Evolutionary conservation across 2,329 filamentous ascomycete genomes (phyloP).

Genomic region (Fusarium euwallaceae): DNA sequence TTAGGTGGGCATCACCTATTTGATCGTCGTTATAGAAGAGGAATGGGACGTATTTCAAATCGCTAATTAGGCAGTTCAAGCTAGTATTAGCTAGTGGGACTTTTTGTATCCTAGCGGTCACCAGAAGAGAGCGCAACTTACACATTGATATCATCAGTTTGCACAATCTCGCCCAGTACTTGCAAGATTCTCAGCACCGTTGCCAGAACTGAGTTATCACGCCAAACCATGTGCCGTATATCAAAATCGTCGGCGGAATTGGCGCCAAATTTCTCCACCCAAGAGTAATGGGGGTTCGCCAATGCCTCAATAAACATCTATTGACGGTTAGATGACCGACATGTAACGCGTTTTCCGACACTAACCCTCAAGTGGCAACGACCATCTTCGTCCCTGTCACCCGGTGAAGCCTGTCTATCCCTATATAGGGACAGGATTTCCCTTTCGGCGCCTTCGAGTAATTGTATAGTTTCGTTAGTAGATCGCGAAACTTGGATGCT

Average conservation of each 20-base stretch:
- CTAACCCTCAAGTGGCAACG: background rate
- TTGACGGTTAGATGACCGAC: background rate
- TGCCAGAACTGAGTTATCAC: background rate
- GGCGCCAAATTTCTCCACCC: no score
- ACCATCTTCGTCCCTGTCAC: background rate
- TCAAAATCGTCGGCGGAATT: no score
- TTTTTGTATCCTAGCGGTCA: background rate
- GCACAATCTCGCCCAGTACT: background rate
- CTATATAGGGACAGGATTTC: background rate
- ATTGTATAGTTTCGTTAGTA: background rate
- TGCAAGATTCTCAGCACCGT: background rate
- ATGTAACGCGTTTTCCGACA: no score
- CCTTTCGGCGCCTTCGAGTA: background rate
- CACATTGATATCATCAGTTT: background rate
- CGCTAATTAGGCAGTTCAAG: background rate
- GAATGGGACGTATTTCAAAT: rapidly evolving
- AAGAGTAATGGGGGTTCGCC: background rate
- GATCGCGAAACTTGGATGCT: background rate
- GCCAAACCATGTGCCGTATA: no score
- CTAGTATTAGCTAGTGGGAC: background rate
- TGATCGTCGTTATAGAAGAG: no score
- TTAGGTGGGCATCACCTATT: background rate
- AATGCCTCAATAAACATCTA: background rate
- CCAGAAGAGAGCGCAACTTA: background rate
- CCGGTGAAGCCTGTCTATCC: background rate